These are phyloP conservation scores for Cladosporium oxysporum DNA, from an alignment of 2,329 filamentous ascomycete species.

Conservation along the genomic window DNA sequence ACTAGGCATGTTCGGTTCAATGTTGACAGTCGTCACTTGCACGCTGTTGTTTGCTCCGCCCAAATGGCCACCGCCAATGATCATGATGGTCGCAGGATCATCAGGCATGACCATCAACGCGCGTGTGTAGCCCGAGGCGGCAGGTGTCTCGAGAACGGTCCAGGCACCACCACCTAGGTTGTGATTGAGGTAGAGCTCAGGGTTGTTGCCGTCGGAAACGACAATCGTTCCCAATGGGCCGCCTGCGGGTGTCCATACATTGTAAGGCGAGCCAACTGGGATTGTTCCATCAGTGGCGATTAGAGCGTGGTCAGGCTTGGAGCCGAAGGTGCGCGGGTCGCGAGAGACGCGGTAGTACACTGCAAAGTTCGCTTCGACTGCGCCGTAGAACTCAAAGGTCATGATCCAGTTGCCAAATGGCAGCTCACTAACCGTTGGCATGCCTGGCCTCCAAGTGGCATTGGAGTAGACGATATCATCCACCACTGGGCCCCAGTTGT, in stretches of 20 bases:
- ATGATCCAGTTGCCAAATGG: slow-evolving; percentile 64
- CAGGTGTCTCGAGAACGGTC: slow-evolving; percentile 47
- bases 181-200: slow-evolving; percentile 51
- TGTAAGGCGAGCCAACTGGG: slow-evolving; percentile 52
- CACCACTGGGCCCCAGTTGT: slow-evolving; percentile 60
- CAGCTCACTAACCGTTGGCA: slow-evolving; percentile 62
- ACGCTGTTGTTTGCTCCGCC: slow-evolving; percentile 35
- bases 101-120: slow-evolving; percentile 49
- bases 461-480: slow-evolving; percentile 64
- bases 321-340: slow-evolving; percentile 51
- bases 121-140: slow-evolving; percentile 49
- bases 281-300: slow-evolving; percentile 48
- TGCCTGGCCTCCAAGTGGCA: slow-evolving; percentile 67
- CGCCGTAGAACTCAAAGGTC: slow-evolving; percentile 63
- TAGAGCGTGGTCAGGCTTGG: slow-evolving; percentile 44
- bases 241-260: slow-evolving; percentile 54
- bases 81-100: slow-evolving; percentile 39
- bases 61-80: slow-evolving; percentile 44
- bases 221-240: slow-evolving; percentile 52
- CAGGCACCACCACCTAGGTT: slow-evolving; percentile 48
- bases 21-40: slow-evolving; percentile 16
- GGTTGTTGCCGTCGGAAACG: slow-evolving; percentile 44
- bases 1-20: slow-evolving; percentile 14
- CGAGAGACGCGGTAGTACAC: slow-evolving; percentile 55
- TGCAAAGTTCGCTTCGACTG: slow-evolving; percentile 48